Conservation (phyloP, 352 stramenopile genomes). For the Poterioochromonas sp. region DNA sequence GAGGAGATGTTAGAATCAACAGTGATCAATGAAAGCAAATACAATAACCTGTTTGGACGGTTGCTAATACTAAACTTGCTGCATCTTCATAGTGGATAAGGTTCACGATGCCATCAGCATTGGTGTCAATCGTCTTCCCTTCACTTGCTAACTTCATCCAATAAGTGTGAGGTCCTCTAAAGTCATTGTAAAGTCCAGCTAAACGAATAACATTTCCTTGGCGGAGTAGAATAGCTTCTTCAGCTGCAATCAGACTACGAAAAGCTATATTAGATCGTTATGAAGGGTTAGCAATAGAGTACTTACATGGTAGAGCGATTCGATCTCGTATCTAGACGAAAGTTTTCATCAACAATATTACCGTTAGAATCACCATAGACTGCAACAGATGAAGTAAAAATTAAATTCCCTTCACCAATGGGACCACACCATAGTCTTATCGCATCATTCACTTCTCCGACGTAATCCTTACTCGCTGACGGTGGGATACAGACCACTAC, state of each 20-base stretch:
- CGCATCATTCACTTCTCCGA: neutral
- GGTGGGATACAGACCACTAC: conserved; percentile 4
- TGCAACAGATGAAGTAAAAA: conserved; percentile 9
- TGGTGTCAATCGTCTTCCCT: neutral
- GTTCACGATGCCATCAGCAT: conserved; percentile 10
- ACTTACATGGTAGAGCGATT: neutral
- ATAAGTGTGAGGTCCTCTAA: conserved; percentile 6
- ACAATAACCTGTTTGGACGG: neutral
- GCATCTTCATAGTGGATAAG: conserved; percentile 19
- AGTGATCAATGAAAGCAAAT: neutral
- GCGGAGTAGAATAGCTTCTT: neutral
- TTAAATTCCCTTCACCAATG: neutral
- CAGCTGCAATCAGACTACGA: conserved; percentile 9
- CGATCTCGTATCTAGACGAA: neutral
- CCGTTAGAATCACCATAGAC: conserved; percentile 9
- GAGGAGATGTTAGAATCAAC: neutral
- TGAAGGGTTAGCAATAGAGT: too few species aligned
- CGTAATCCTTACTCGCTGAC: neutral
- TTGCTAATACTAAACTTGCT: neutral
- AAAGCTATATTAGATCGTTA: too few species aligned
- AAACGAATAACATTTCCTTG: neutral
- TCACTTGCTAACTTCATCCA: neutral
- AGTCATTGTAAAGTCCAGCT: neutral
- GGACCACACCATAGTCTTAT: neutral
- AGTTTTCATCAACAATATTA: neutral